Evolutionary conservation across 2,329 filamentous ascomycete genomes (phyloP).

Genomic region (Penicillium janthinellum): DNA sequence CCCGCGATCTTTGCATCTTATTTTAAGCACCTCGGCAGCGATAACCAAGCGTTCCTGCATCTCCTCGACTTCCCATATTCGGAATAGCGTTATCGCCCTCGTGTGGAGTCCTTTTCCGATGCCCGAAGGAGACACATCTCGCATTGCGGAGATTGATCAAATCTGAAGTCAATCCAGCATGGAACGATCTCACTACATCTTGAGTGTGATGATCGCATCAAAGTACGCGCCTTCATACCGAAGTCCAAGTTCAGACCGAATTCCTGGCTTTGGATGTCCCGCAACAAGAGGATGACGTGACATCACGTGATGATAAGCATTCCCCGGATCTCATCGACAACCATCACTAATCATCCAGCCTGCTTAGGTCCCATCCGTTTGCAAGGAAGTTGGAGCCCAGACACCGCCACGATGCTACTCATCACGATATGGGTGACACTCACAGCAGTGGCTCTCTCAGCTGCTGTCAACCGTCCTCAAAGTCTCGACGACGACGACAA

Average conservation of each 20-base stretch:
- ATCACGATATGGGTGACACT: constrained; percentile 23
- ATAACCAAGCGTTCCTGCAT: constrained; percentile 1
- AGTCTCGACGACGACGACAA: constrained; percentile 26
- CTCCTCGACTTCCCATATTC: constrained; percentile 13
- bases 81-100: constrained; percentile 9
- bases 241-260: neutral
- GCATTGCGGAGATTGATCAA: neutral
- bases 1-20: too few relatives aligned
- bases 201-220: neutral
- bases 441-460: constrained; percentile 17
- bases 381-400: constrained; percentile 5
- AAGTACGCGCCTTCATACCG: neutral
- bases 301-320: neutral
- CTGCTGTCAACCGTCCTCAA: constrained; percentile 18
- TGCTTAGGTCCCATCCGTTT: neutral
- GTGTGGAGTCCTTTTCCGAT: neutral
- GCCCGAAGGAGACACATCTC: too few relatives aligned
- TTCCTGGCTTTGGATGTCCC: neutral
- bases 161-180: neutral
- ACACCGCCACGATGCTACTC: constrained; percentile 11
- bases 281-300: neutral
- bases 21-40: neutral
- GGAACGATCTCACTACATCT: neutral
- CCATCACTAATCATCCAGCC: neutral
- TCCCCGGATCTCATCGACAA: neutral